phyloP scores from a whole-genome alignment of 1,139 yeast genomes.

The Magnusiomyces sp. region DNA sequence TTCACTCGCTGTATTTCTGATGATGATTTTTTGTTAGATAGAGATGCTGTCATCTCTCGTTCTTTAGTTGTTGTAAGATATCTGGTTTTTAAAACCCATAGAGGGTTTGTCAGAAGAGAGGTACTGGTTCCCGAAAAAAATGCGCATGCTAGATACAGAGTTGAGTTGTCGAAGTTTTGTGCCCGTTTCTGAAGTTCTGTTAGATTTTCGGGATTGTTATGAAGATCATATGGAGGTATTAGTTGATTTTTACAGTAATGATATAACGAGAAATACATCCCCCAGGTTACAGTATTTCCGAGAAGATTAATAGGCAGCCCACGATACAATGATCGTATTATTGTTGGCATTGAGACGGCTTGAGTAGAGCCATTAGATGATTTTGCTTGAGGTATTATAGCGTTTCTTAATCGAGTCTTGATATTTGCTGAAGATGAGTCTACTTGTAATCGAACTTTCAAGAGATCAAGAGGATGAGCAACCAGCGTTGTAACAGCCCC shows the following conservation, averaged over 20 bases:
- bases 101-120: slow-evolving; percentile 74
- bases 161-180: slow-evolving; percentile 3
- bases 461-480: slow-evolving; percentile 82
- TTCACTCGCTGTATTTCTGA: background rate
- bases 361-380: background rate
- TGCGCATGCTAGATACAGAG: slow-evolving; percentile 42
- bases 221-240: slow-evolving; percentile 7
- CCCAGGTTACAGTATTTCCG: slow-evolving; percentile 88
- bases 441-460: slow-evolving; percentile 70
- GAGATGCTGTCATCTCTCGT: background rate
- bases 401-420: slow-evolving; percentile 1
- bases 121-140: slow-evolving; percentile 68
- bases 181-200: slow-evolving; percentile 1
- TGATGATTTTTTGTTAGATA: background rate
- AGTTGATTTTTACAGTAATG: slow-evolving; percentile 42
- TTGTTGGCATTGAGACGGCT: background rate
- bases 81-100: slow-evolving; percentile 88
- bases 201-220: slow-evolving; percentile 5
- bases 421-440: slow-evolving; percentile 12
- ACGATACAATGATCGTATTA: slow-evolving; percentile 41
- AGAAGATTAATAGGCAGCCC: slow-evolving; percentile 74
- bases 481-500: slow-evolving; percentile 73
- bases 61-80: slow-evolving; percentile 42
- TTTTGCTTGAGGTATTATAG: background rate
- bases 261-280: slow-evolving; percentile 70